These are phyloP conservation scores for Trametes polyzona DNA, from an alignment of 1,284 basidiomycete species.

Conservation along the genomic window DNA sequence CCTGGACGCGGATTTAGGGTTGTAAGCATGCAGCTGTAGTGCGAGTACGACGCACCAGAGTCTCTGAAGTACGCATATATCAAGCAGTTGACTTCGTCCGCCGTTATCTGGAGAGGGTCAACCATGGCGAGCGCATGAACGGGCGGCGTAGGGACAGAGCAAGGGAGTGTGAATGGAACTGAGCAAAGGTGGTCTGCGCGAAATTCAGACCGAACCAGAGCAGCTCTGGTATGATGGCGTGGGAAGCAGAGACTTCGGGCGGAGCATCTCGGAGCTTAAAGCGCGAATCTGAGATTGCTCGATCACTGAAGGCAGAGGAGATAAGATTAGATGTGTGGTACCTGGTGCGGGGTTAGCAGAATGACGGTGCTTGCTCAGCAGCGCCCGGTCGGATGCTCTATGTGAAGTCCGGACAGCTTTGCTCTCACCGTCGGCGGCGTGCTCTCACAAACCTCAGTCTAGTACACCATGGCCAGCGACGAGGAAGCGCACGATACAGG, in stretches of 20 bases:
- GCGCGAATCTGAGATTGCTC: not conserved
- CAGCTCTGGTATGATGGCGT: not conserved
- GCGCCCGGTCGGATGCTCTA: not conserved
- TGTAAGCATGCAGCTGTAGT: not conserved
- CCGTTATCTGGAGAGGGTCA: slow-evolving; percentile 62
- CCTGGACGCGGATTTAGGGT: slow-evolving; percentile 44
- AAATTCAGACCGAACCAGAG: slow-evolving; percentile 2
- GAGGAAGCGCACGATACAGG: slow-evolving; percentile 9
- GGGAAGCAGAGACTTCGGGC: not conserved
- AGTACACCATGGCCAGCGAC: slow-evolving; percentile 14
- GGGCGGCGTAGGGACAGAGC: not conserved
- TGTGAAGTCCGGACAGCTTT: not conserved
- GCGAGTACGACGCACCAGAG: slow-evolving; percentile 52
- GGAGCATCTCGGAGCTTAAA: slow-evolving; percentile 5
- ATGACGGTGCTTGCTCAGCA: slow-evolving; percentile 18
- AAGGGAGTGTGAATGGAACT: not conserved
- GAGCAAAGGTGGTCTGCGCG: slow-evolving; percentile 1
- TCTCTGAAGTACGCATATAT: slow-evolving; percentile 83
- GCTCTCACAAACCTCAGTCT: not conserved
- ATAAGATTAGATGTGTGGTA: slow-evolving; percentile 3
- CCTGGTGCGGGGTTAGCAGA: slow-evolving; percentile 10
- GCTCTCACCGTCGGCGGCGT: slow-evolving; percentile 11
- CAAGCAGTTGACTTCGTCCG: slow-evolving; percentile 84
- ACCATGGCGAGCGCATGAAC: slow-evolving; percentile 24
- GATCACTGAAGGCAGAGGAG: slow-evolving; percentile 10